Conservation (phyloP, 2,329 filamentous ascomycete species). For the Alternaria dauci region DNA sequence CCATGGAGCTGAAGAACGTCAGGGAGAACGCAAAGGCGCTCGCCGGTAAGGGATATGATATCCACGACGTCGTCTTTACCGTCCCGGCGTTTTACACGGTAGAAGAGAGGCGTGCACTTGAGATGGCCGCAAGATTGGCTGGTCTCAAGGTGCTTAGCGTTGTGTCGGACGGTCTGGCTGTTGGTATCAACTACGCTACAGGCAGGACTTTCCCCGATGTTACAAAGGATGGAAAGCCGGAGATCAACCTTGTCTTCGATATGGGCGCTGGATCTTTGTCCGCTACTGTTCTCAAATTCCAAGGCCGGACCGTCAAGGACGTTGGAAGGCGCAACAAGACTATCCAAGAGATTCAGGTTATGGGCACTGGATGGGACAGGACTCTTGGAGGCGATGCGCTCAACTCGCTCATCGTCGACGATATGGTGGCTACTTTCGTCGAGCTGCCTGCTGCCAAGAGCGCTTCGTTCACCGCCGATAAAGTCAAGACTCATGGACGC, state of each 20-base stretch:
- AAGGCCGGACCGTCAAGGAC: constrained; percentile 88
- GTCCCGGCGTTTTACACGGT: constrained; percentile 88
- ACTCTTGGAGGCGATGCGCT: constrained; percentile 89
- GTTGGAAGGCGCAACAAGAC: constrained; percentile 95
- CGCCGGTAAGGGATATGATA: constrained; percentile 75
- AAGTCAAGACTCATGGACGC: constrained; percentile 78
- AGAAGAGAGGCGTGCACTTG: constrained; percentile 87
- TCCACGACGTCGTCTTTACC: constrained; percentile 87
- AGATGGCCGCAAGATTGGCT: constrained; percentile 84
- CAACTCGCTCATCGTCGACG: constrained; percentile 86
- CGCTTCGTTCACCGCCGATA: constrained; percentile 67
- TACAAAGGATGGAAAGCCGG: constrained; percentile 82
- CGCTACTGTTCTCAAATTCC: constrained; percentile 88
- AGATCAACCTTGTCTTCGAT: constrained; percentile 93
- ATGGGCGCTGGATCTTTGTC: constrained; percentile 97
- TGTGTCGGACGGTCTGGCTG: constrained; percentile 88
- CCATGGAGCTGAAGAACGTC: constrained; percentile 95
- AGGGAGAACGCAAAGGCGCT: constrained; percentile 85
- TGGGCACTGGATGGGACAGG: constrained; percentile 88
- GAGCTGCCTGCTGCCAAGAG: constrained; percentile 71
- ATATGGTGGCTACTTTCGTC: constrained; percentile 84
- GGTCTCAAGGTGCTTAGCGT: constrained; percentile 85
- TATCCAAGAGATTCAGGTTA: constrained; percentile 88
- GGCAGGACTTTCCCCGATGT: constrained; percentile 86
- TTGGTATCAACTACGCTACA: constrained; percentile 95